Evolutionary conservation across 495 filamentous ascomycete genomes (phyloP), one percentile per base, ranked within the genome.

Genomic region (Schizothecium vesticola): DNA sequence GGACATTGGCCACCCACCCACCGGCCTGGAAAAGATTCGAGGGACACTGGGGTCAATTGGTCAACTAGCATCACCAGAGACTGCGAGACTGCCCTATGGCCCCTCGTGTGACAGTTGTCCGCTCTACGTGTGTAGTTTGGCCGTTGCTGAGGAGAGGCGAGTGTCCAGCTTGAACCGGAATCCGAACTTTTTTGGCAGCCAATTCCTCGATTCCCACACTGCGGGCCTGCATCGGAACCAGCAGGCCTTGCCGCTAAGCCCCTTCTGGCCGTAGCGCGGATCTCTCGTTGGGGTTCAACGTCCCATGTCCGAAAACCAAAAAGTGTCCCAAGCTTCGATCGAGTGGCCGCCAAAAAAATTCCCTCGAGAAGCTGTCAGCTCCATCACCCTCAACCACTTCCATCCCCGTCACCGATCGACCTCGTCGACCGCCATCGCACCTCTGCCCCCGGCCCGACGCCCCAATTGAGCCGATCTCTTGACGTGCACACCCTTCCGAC

Each of bases 201-300:
- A n/a, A 51, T 16, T 51, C 36, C 16, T 51, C 16, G 43, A 51
- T 51, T 51, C 43, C 43, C 43, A 33, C 31, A 29, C 57, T 66
- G 56, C 33, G 58, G 26, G 43, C 43, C 43, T 51, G 43, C 43
- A 19, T 51, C 43, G 43, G 43, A 51, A 51, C 43, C 24, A 61
- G n/a, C 56, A 60, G 11, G 11, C 13, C 67, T 56, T 59, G 61
- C 31, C 31, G 63, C 75, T 77, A 75, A 67, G 63, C 72, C 71
- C 3, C 21, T 68, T 61, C 7, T 28, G 29, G 68, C 36, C 21
- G 65, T 76, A 76, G 75, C 70, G 72, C 61, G 33, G 62, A 62
- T 65, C 66, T 51, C 64, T 70, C 69, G 74, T 77, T 76, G 75
- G 75, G 75, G 71, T 76, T 71, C 72, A 77, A 64, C 73, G 72